Conservation (phyloP, 805 yeast genomes). For the Candida berthetii region DNA sequence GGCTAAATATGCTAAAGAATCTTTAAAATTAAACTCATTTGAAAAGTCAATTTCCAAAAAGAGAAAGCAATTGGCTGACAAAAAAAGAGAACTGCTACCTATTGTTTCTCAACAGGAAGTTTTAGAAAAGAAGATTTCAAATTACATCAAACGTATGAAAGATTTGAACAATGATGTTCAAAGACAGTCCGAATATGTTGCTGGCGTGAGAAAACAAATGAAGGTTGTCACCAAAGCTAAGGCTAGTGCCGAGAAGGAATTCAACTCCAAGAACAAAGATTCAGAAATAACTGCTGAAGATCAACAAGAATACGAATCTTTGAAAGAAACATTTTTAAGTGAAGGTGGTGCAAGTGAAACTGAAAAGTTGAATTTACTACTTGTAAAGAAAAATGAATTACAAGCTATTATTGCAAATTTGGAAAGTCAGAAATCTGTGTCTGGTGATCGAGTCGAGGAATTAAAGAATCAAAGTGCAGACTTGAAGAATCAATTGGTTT, state of each 20-base stretch:
- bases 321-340: constrained; percentile 52
- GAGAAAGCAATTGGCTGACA: constrained; percentile 27
- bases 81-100: constrained; percentile 51
- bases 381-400: constrained; percentile 38
- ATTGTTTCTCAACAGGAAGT: constrained; percentile 50
- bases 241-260: constrained; percentile 28
- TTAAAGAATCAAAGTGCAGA: constrained; percentile 26
- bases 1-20: constrained; percentile 40
- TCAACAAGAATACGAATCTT: constrained; percentile 46
- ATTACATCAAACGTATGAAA: constrained; percentile 39
- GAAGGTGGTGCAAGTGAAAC: constrained; percentile 53
- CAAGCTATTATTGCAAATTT: constrained; percentile 29
- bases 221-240: constrained; percentile 35
- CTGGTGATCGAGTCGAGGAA: constrained; percentile 27
- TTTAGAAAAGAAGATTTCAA: constrained; percentile 36
- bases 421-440: constrained; percentile 27
- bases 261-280: constrained; percentile 23
- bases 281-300: constrained; percentile 42
- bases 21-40: constrained; percentile 34
- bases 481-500: constrained; percentile 15
- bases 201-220: constrained; percentile 40
- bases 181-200: constrained; percentile 40
- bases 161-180: constrained; percentile 46
- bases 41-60: constrained; percentile 30
- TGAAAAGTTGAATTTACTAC: constrained; percentile 35